phyloP scores from a whole-genome alignment of 1,284 basidiomycete genomes.

The Singerocomus inundabilis region DNA sequence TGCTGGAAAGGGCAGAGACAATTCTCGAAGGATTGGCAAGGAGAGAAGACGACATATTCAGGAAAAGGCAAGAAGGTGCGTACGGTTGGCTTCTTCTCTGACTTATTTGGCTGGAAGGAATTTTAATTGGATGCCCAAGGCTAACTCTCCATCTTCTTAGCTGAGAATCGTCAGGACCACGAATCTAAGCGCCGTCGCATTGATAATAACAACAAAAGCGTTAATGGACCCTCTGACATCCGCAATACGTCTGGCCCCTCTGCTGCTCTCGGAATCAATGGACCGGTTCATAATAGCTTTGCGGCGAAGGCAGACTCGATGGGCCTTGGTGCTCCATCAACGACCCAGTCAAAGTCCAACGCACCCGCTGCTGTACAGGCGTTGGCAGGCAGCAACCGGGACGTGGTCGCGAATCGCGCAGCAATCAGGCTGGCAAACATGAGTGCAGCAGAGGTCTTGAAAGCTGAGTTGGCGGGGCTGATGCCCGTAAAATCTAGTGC shows the following conservation, averaged over 20 bases:
- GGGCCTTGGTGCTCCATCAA: conserved; percentile 62
- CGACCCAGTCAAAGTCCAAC: conserved; percentile 53
- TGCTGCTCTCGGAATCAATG: conserved; percentile 50
- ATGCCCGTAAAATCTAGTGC: conserved; percentile 54
- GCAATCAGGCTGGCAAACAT: conserved; percentile 95
- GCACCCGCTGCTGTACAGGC: conserved; percentile 61
- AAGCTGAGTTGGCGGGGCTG: conserved; percentile 82
- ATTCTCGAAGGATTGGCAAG: conserved; percentile 93
- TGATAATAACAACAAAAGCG: conserved; percentile 56
- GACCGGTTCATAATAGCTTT: conserved; percentile 62
- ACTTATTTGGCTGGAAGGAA: background rate
- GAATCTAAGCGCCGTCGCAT: conserved; percentile 86
- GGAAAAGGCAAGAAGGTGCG: conserved; percentile 86
- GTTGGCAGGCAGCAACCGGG: conserved; percentile 76
- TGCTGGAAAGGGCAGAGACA: conserved; percentile 84
- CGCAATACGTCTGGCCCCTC: conserved; percentile 47
- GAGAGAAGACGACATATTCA: conserved; percentile 95
- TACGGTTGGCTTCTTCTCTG: conserved; percentile 25
- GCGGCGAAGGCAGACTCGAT: conserved; percentile 73
- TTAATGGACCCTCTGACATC: conserved; percentile 33
- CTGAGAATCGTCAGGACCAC: conserved; percentile 90
- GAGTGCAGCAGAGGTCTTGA: conserved; percentile 91
- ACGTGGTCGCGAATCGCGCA: conserved; percentile 83
- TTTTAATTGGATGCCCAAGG: conserved; percentile 2
- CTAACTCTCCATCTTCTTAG: conserved; percentile 41